Evolutionary conservation across 1,284 basidiomycete genomes (phyloP), one percentile per base, ranked within the genome.

Genomic region (Schizophyllum commune): DNA sequence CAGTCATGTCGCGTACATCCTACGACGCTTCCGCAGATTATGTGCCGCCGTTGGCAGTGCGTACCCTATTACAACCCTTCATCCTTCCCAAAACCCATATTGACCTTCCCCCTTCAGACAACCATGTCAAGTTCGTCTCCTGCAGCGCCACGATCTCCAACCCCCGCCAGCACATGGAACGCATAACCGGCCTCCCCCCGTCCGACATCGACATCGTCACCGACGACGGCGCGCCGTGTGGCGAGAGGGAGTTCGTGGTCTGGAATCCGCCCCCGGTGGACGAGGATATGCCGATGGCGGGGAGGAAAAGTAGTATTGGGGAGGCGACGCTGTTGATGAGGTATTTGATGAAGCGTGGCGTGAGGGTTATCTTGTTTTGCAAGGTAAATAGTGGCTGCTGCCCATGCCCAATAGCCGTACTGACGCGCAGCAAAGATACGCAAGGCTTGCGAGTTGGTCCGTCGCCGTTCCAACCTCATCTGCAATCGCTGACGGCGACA

Each of bases 101-200:
- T 19, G 1, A 5, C 9, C 32, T 13, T 17, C 8, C n/a, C 17
- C 55, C 32, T 32, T 61, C 62, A 91, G 90, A 93, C 68, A 71
- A 73, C 33, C 74, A 75, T 0, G 73, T 85, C 4, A 80, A 79
- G 32, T 95, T 94, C 68, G 83, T 96, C 4, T 94, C 93, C 32
- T 96, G 94, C 71, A 94, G 91, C 67, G 94, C 94, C 20, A 96
- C 94, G 0, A 91, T 96, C 52, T 79, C 85, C 7, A 89, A 93
- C 65, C 92, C 94, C n/a, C 74, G 72, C 60, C 74, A 79, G 62
- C 89, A 94, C 67, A 94, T 94, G 91, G 76, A 76, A 61, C 80
- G 78, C 33, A 80, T 95, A 34, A 91, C 92, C 68, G 89, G 89
- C 1, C 73, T 95, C 1, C 75, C 85, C 39, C 74, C 79, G 11